phyloP scores from a whole-genome alignment of 2,329 filamentous ascomycete species.

The Aspergillus sp. region DNA sequence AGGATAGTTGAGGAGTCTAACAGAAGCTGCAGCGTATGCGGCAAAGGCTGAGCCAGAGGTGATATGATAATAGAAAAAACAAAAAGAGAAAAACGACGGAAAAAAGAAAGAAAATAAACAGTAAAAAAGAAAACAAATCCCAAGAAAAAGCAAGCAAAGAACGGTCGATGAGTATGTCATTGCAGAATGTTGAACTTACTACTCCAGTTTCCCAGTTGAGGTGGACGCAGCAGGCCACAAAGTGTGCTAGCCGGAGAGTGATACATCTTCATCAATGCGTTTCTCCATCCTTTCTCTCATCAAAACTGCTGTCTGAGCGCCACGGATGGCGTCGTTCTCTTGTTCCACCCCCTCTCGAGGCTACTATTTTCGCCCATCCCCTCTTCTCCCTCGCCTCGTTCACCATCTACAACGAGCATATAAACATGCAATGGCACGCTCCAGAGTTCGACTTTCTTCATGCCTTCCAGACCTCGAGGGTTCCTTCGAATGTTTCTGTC shows the following conservation, averaged over 20 bases:
- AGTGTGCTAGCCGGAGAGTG: slow-evolving; percentile 17
- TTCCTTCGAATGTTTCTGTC: slow-evolving; percentile 23
- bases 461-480: slow-evolving; percentile 32
- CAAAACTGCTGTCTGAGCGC: slow-evolving; percentile 27
- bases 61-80: slow-evolving; percentile 9
- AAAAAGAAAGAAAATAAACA: slow-evolving; percentile 1
- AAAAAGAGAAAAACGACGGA: slow-evolving; percentile 9
- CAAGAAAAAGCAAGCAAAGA: slow-evolving; percentile 12
- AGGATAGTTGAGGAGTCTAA: slow-evolving; percentile 9
- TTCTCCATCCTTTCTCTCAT: slow-evolving; percentile 14
- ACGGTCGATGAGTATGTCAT: slow-evolving; percentile 30
- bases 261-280: slow-evolving; percentile 30
- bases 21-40: slow-evolving; percentile 14
- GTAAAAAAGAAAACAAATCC: slow-evolving; percentile 8
- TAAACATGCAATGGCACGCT: slow-evolving; percentile 39
- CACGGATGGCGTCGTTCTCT: slow-evolving; percentile 18
- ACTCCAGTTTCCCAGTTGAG: slow-evolving; percentile 28
- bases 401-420: slow-evolving; percentile 34
- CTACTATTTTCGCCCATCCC: slow-evolving; percentile 15
- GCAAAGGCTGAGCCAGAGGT: background rate
- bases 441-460: slow-evolving; percentile 30
- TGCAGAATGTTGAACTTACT: slow-evolving; percentile 10
- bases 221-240: slow-evolving; percentile 23
- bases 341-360: slow-evolving; percentile 1
- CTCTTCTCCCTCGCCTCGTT: slow-evolving; percentile 27